phyloP scores from a whole-genome alignment of 345 rosid genomes.

The Salix brachista region DNA sequence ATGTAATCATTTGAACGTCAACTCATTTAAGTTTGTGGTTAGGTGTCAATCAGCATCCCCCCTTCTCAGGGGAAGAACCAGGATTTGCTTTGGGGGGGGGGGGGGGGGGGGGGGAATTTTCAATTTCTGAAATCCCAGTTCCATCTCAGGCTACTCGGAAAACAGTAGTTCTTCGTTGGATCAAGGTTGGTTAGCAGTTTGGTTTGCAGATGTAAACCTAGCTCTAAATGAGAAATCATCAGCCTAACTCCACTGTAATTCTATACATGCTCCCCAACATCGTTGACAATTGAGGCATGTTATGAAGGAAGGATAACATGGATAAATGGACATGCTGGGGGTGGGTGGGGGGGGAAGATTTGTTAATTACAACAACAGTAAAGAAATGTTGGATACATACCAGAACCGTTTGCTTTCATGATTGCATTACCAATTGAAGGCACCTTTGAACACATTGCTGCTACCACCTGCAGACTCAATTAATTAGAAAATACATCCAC shows the following conservation, averaged over 20 bases:
- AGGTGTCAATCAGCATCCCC: too few relatives aligned
- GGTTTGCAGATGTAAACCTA: too few relatives aligned
- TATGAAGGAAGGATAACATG: background rate
- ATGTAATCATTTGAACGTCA: too few relatives aligned
- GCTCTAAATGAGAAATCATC: too few relatives aligned
- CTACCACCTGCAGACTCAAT: conserved; percentile 60
- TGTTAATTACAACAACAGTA: background rate
- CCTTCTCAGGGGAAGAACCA: too few relatives aligned
- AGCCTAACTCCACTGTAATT: background rate
- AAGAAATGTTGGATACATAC: conserved; percentile 36
- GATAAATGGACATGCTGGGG: background rate
- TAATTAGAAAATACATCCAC: conserved; percentile 11
- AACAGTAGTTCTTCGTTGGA: too few relatives aligned
- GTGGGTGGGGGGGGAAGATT: background rate
- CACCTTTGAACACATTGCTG: conserved; percentile 93
- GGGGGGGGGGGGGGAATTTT: too few relatives aligned
- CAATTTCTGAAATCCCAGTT: too few relatives aligned
- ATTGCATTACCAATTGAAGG: conserved; percentile 81
- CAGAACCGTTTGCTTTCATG: conserved; percentile 69
- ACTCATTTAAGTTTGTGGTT: too few relatives aligned
- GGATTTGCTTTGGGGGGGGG: too few relatives aligned
- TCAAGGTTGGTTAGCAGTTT: too few relatives aligned
- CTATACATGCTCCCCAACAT: background rate
- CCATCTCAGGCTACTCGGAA: too few relatives aligned
- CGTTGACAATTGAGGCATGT: background rate